A percentile compares a stretch with the other conserved stretches of the same genome.
Conservation (phyloP, 2,329 filamentous ascomycete species). For the Cercospora brassicicola region DNA sequence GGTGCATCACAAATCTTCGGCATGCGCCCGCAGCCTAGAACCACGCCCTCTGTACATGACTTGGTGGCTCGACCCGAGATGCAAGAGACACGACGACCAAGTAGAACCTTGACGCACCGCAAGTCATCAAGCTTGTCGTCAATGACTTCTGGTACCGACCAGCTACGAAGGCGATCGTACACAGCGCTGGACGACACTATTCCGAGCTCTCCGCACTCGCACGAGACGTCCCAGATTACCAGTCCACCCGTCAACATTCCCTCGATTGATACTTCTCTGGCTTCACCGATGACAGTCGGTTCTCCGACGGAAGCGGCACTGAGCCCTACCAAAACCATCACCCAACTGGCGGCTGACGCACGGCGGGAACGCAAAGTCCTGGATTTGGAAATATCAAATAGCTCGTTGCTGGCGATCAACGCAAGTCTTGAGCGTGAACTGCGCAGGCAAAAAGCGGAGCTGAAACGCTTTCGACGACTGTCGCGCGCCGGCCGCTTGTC, state of each 20-base stretch:
- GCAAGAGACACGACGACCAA: slow-evolving; percentile 20
- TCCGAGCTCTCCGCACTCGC: slow-evolving; percentile 25
- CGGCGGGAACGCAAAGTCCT: slow-evolving; percentile 91
- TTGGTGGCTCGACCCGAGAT: neutral
- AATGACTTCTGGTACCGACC: slow-evolving; percentile 44
- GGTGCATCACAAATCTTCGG: slow-evolving; percentile 52
- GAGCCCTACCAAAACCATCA: slow-evolving; percentile 54
- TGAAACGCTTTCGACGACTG: slow-evolving; percentile 81
- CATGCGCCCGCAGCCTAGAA: slow-evolving; percentile 27
- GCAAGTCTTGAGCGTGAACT: slow-evolving; percentile 86
- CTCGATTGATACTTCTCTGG: slow-evolving; percentile 34
- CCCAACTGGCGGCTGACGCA: slow-evolving; percentile 81
- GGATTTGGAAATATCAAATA: slow-evolving; percentile 95
- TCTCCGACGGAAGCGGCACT: slow-evolving; percentile 29
- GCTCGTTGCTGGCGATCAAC: slow-evolving; percentile 92
- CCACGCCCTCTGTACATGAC: slow-evolving; percentile 15
- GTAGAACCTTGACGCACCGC: slow-evolving; percentile 25
- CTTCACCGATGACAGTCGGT: slow-evolving; percentile 17
- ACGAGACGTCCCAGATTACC: slow-evolving; percentile 23
- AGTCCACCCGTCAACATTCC: slow-evolving; percentile 26
- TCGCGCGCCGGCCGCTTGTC: slow-evolving; percentile 77
- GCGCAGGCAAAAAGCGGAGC: slow-evolving; percentile 83
- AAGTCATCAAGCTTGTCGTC: slow-evolving; percentile 48
- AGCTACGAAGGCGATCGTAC: slow-evolving; percentile 36
- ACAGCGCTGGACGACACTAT: slow-evolving; percentile 28